A percentile compares a stretch with the other conserved stretches of the same genome.
These are phyloP conservation scores for Alternaria rosae DNA, from an alignment of 2,329 filamentous ascomycete species.

Conservation along the genomic window DNA sequence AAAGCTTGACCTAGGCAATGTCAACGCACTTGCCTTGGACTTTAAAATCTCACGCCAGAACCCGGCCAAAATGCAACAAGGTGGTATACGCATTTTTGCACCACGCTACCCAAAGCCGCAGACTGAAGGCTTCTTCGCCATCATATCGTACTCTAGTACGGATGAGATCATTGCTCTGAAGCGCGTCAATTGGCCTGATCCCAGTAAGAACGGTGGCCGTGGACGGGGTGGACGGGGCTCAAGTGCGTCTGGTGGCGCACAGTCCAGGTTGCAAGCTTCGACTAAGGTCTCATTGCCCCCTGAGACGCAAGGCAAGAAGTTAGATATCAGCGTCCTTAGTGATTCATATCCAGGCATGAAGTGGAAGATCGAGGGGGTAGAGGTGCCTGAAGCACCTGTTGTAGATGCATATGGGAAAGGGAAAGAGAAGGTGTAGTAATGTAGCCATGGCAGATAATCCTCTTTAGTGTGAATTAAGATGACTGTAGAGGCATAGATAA, in stretches of 20 bases:
- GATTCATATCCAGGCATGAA: constrained; percentile 85
- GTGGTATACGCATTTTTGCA: constrained; percentile 79
- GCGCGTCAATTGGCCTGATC: constrained; percentile 75
- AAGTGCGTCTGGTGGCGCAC: constrained; percentile 20
- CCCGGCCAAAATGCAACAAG: constrained; percentile 42
- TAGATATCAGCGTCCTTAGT: constrained; percentile 81
- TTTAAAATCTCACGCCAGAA: constrained; percentile 74
- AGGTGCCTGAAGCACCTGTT: constrained; percentile 54
- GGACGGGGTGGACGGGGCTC: constrained; percentile 15
- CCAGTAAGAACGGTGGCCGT: constrained; percentile 3
- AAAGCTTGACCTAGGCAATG: constrained; percentile 65
- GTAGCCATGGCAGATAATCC: neutral
- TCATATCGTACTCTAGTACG: constrained; percentile 70
- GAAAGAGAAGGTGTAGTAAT: constrained; percentile 26
- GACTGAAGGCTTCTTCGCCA: constrained; percentile 89
- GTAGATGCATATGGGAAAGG: constrained; percentile 40
- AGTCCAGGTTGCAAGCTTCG: constrained; percentile 59
- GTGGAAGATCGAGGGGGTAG: constrained; percentile 63
- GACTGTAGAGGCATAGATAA: neutral
- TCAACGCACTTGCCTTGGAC: constrained; percentile 69
- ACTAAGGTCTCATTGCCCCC: constrained; percentile 69
- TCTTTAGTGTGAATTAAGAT: neutral
- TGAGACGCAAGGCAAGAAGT: constrained; percentile 61
- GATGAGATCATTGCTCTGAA: constrained; percentile 89
- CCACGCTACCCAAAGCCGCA: constrained; percentile 93